Base-by-base conservation (phyloP, 2,329 filamentous ascomycete genomes). In the Xylariaceae sp. region DNA sequence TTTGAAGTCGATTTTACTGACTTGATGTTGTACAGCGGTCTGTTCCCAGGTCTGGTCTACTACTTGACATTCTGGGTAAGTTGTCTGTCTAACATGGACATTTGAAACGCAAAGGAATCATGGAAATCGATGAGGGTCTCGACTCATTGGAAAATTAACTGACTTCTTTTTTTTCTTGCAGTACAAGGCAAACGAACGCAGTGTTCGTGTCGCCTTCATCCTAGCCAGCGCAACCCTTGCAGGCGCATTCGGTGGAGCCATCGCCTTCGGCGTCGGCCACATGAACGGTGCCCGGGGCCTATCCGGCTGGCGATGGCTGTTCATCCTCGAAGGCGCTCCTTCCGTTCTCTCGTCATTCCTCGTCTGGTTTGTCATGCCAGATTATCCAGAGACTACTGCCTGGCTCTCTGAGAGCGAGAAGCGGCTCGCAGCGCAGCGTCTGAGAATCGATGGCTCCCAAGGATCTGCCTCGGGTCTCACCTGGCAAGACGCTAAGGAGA, bases 211-310 rank as follows among this genome's bases (percentile, higher is more conserved):
- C 1, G 87, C 87, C 2, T 85, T 89, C 61, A 82, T 92, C 1
- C 86, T 91, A 59, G 83, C 86, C 13, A 84, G 80, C 13, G 85
- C 87, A 1, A 88, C 88, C 0, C 77, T 90, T 1, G 87, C 88
- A 0, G 88, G 89, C 5, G 88, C 88, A 11, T 90, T 85, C 64
- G 88, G 88, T n/a, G 89, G 89, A 2, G 80, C 89, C 1, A 82
- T 92, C 5, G 89, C 89, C 1, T 91, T 87, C 62, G 87, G 80
- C 1, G 87, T 92, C 59, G 86, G 87, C 0, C 85, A 88, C 67
- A 87, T 92, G 83, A 85, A 90, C 63, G 81, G 82, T 3, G 72
- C 81, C 0, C 73, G 75, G 1, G 87, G 85, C 2, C 76, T 87
- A 34, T 77, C 80, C 2, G 89, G 83, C 6, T 92, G 89, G 89